phyloP scores from a whole-genome alignment of 257 asterid genomes.

The Haberlea rhodopensis region DNA sequence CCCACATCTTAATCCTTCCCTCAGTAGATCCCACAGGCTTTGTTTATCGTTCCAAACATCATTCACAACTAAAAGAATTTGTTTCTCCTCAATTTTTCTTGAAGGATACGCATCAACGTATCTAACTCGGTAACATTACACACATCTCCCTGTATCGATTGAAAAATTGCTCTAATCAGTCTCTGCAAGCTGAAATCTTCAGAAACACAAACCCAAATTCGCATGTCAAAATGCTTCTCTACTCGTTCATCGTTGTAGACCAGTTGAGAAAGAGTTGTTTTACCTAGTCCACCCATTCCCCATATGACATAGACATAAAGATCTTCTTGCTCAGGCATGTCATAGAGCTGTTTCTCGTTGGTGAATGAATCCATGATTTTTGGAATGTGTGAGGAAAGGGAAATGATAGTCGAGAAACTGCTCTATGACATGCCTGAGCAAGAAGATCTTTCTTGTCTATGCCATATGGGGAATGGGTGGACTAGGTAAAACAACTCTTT shows the following conservation, averaged over 20 bases:
- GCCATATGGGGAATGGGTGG: slow-evolving; percentile 41
- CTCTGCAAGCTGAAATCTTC: slow-evolving; percentile 25
- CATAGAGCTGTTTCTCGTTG: slow-evolving; percentile 18
- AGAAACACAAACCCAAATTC: slow-evolving; percentile 32
- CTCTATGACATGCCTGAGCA: not conserved
- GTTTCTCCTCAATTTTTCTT: slow-evolving; percentile 24
- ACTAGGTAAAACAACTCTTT: slow-evolving; percentile 37
- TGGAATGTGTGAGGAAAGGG: slow-evolving; percentile 35
- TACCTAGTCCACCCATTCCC: slow-evolving; percentile 40
- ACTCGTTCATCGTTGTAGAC: slow-evolving; percentile 32
- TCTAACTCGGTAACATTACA: slow-evolving; percentile 22
- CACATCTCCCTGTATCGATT: slow-evolving; percentile 6
- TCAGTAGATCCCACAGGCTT: slow-evolving; percentile 27
- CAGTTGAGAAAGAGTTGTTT: slow-evolving; percentile 31
- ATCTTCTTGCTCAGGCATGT: slow-evolving; percentile 11
- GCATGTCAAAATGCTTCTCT: slow-evolving; percentile 21
- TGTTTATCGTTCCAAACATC: slow-evolving; percentile 38
- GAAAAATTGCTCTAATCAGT: slow-evolving; percentile 25
- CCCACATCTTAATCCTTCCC: slow-evolving; percentile 23
- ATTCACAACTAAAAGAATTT: slow-evolving; percentile 29
- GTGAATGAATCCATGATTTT: slow-evolving; percentile 25
- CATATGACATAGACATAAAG: slow-evolving; percentile 29
- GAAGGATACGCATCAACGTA: slow-evolving; percentile 23
- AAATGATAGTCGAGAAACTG: slow-evolving; percentile 23
- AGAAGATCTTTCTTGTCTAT: slow-evolving; percentile 25